These are phyloP conservation scores for Logfia minima DNA, from an alignment of 129 eudicot genomes.

Conservation along the genomic window DNA sequence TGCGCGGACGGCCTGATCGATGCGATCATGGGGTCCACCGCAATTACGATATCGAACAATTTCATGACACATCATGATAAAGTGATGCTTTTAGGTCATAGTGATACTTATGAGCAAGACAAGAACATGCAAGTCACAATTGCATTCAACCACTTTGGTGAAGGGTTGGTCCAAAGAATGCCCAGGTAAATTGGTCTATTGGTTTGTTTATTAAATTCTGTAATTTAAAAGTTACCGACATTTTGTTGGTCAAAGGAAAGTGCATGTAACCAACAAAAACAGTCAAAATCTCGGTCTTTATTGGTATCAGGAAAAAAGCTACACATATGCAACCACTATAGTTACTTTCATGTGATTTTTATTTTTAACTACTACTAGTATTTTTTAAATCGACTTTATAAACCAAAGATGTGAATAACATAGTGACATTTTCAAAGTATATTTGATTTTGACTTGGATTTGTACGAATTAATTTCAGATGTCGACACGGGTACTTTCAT, in stretches of 20 bases:
- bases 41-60: conserved; percentile 72
- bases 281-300: conserved; percentile 30
- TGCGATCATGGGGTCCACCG: conserved; percentile 81
- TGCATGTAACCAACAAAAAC: conserved; percentile 3
- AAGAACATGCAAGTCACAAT: conserved; percentile 82
- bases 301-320: conserved; percentile 9
- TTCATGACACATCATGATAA: conserved; percentile 77
- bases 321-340: background rate
- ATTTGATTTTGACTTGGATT: background rate
- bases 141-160: conserved; percentile 88
- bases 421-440: background rate
- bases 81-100: conserved; percentile 84
- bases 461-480: conserved; percentile 37
- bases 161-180: conserved; percentile 88
- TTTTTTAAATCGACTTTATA: background rate
- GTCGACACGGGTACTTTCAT: conserved; percentile 84
- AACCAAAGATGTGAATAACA: background rate
- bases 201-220: background rate
- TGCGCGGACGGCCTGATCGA: conserved; percentile 74
- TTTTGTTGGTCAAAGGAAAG: background rate
- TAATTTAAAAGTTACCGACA: conserved; percentile 19
- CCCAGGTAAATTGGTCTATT: conserved; percentile 51
- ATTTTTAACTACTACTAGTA: background rate
- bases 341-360: background rate
- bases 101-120: conserved; percentile 62